Base-by-base conservation (phyloP, 352 stramenopile genomes). In the Pythium insidiosum region DNA sequence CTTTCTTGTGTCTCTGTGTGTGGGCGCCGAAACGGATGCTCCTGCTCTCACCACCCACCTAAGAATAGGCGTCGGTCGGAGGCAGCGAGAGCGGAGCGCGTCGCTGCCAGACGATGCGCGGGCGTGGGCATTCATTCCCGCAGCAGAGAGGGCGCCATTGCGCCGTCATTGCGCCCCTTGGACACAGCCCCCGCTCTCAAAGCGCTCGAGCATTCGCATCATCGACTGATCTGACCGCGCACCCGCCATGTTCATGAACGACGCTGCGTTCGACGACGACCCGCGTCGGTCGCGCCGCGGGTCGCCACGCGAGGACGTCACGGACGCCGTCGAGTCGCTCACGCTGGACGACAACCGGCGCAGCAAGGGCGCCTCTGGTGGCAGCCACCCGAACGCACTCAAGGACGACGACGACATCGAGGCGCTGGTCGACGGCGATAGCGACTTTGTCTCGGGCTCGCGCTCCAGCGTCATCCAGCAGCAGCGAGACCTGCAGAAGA, bases 171-270 rank as follows among this genome's bases (percentile, higher is more conserved):
- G n/a, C n/a, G n/a, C n/a, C n/a, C n/a, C n/a, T n/a, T n/a, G n/a
- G n/a, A n/a, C n/a, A n/a, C n/a, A n/a, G n/a, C n/a, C n/a, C n/a
- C n/a, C n/a, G n/a, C n/a, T n/a, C n/a, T n/a, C n/a, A n/a, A n/a
- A n/a, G 28, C 28, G 28, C 9, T 9, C 28, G 28, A 33, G 28
- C 9, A 15, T 13, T 33, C 15, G 28, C 10, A 63, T 2, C n/a
- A 92, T n/a, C n/a, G n/a, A n/a, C n/a, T n/a, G n/a, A n/a, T n/a
- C n/a, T n/a, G n/a, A n/a, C n/a, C n/a, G n/a, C n/a, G n/a, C n/a
- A n/a, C n/a, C n/a, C n/a, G n/a, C n/a, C n/a, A n/a, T 89, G 79
- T 92, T 92, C 49, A 89, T 92, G 76, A 85, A 82, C 47, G 73
- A 83, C 29, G 60, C 61, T 25, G 73, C 76, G 21, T 85, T 89